Percentiles rank a stretch among this genome's conserved stretches.
Conservation (phyloP, 371 early-diverging fungal genomes). For the Actinomortierella wolfii region DNA sequence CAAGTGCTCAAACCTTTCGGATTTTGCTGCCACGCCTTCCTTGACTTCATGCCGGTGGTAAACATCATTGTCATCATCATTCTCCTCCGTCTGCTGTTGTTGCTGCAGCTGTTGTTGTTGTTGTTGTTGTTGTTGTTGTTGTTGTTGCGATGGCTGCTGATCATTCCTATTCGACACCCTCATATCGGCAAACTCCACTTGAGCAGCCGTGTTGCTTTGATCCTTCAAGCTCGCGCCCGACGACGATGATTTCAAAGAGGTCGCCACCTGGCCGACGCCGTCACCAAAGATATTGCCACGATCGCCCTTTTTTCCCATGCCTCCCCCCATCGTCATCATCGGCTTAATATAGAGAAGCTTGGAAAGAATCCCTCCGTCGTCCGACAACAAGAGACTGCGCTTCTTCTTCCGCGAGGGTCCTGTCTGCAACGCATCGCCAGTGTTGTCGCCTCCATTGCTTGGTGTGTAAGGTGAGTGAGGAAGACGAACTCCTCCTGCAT, state of each 20-base stretch:
- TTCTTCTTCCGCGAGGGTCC: neutral
- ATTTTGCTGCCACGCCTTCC: too few relatives aligned
- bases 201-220: too few relatives aligned
- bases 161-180: too few relatives aligned
- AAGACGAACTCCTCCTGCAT: neutral
- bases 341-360: too few relatives aligned
- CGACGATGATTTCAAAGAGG: neutral
- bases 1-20: too few relatives aligned
- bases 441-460: neutral
- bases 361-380: constrained; percentile 17
- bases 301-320: too few relatives aligned
- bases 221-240: too few relatives aligned
- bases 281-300: neutral
- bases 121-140: constrained; percentile 12
- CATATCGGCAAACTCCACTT: too few relatives aligned
- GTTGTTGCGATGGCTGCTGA: constrained; percentile 3
- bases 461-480: constrained; percentile 20
- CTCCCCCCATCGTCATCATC: neutral
- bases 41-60: too few relatives aligned
- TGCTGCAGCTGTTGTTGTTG: constrained; percentile 6
- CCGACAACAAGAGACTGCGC: constrained; percentile 21
- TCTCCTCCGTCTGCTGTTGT: constrained; percentile 2
- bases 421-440: neutral
- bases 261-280: neutral
- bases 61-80: too few relatives aligned